Conservation (phyloP, 2,329 filamentous ascomycete species). For the Chaetomium globosum region DNA sequence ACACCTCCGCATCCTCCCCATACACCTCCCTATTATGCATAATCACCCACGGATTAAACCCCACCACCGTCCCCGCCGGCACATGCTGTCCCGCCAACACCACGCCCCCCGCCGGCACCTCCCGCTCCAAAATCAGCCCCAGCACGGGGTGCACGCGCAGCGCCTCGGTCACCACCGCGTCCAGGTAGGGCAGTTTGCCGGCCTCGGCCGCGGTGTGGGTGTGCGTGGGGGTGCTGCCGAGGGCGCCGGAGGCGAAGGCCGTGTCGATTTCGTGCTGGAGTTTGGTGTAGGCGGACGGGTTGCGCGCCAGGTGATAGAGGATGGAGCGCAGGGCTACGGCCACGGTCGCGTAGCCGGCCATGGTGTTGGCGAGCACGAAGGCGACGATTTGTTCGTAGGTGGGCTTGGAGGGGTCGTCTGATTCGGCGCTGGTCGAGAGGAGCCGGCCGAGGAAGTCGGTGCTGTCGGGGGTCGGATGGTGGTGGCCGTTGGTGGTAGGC, state of each 20-base stretch:
- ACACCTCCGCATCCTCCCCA: not conserved
- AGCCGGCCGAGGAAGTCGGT: not conserved
- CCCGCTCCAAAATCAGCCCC: not conserved
- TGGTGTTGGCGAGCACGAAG: not conserved
- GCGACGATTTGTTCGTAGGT: not conserved
- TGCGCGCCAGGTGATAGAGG: not conserved
- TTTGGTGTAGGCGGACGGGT: not conserved
- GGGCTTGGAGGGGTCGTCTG: not conserved
- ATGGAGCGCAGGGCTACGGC: not conserved
- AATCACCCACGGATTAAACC: not conserved
- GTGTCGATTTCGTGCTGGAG: not conserved
- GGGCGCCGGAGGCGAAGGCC: not conserved
- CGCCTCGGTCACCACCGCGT: not conserved
- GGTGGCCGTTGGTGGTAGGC: not conserved
- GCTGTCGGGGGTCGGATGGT: not conserved
- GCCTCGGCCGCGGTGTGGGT: not conserved
- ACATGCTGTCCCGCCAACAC: not conserved
- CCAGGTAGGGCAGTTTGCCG: not conserved
- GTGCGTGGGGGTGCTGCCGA: not conserved
- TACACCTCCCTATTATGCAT: not conserved
- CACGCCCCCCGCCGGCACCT: not conserved
- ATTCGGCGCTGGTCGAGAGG: not conserved
- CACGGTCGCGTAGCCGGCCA: not conserved
- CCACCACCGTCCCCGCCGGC: constrained; percentile 1
- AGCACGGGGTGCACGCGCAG: not conserved